A percentile compares a stretch with the other conserved stretches of the same genome.
phyloP scores from a whole-genome alignment of 1,139 yeast genomes.

The Arxiozyma slooffiae region DNA sequence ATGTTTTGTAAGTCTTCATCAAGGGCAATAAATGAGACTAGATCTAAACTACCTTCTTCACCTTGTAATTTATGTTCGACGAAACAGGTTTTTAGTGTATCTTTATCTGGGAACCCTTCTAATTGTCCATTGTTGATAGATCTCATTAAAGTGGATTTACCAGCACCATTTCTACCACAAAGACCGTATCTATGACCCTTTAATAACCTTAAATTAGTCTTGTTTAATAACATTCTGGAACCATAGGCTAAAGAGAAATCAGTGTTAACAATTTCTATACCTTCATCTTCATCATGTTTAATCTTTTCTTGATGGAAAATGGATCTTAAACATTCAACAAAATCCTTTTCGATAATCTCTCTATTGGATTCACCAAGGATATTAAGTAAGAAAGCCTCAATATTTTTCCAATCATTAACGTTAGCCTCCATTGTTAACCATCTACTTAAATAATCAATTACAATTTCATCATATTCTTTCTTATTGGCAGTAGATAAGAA shows the following conservation, averaged over 20 bases:
- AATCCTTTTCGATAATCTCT: constrained; percentile 36
- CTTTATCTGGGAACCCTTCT: constrained; percentile 93
- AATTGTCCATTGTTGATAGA: constrained; percentile 94
- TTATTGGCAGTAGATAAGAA: constrained; percentile 14
- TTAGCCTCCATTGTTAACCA: constrained; percentile 67
- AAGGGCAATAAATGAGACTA: constrained; percentile 79
- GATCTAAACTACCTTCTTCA: constrained; percentile 82
- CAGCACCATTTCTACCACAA: constrained; percentile 98
- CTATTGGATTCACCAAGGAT: constrained; percentile 38
- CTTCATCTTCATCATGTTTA: constrained; percentile 51
- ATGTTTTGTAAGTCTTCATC: constrained; percentile 70
- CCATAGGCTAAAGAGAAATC: constrained; percentile 96
- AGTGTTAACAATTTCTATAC: constrained; percentile 83
- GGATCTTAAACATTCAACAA: constrained; percentile 49
- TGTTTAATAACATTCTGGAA: constrained; percentile 90
- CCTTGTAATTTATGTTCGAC: constrained; percentile 97
- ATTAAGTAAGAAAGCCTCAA: constrained; percentile 46
- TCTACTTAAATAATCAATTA: constrained; percentile 43
- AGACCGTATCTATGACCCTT: constrained; percentile 97
- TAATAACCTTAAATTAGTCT: constrained; percentile 73
- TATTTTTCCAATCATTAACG: constrained; percentile 81
- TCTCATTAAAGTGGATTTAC: constrained; percentile 95
- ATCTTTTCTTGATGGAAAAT: constrained; percentile 59
- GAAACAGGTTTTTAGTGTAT: constrained; percentile 82
- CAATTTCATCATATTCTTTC: constrained; percentile 29